Evolutionary conservation across 768 basidiomycete species (phyloP).

Genomic region (Lactarius hatsudake): DNA sequence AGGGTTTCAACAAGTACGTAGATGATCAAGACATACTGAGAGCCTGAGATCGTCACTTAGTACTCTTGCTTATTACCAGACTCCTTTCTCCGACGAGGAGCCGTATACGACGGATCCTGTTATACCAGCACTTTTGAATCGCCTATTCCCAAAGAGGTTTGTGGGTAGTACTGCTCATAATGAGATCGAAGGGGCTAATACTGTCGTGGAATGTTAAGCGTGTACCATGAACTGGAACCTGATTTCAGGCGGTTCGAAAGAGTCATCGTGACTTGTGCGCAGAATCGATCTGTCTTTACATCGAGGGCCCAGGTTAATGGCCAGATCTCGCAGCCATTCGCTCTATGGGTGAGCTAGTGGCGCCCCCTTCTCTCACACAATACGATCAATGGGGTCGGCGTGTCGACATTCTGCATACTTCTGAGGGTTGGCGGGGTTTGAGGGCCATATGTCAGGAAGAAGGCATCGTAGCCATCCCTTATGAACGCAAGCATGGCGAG

Average conservation of each 20-base stretch:
- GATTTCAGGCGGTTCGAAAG: constrained; percentile 60
- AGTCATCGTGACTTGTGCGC: constrained; percentile 52
- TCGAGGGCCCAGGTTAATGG: not conserved
- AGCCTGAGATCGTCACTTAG: not conserved
- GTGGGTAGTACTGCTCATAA: constrained; percentile 12
- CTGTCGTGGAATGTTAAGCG: constrained; percentile 33
- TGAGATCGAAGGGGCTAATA: not conserved
- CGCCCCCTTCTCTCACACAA: constrained; percentile 56
- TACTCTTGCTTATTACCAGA: constrained; percentile 35
- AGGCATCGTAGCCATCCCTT: constrained; percentile 65
- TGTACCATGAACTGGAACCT: constrained; percentile 48
- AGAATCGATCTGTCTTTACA: not conserved
- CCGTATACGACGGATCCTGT: constrained; percentile 61
- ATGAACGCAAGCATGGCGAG: constrained; percentile 59
- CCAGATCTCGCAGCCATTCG: constrained; percentile 47
- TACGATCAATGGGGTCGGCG: constrained; percentile 73
- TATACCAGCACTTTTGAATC: constrained; percentile 56
- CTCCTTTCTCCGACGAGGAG: constrained; percentile 54
- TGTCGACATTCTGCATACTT: constrained; percentile 63
- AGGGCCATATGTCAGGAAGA: constrained; percentile 61
- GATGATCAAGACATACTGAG: not conserved
- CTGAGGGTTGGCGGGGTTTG: constrained; percentile 69
- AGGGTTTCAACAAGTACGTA: constrained; percentile 58
- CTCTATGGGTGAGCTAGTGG: constrained; percentile 41
- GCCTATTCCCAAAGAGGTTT: constrained; percentile 50